Conservation (phyloP, 2,329 filamentous ascomycete genomes). For the Pseudogymnoascus sp. region DNA sequence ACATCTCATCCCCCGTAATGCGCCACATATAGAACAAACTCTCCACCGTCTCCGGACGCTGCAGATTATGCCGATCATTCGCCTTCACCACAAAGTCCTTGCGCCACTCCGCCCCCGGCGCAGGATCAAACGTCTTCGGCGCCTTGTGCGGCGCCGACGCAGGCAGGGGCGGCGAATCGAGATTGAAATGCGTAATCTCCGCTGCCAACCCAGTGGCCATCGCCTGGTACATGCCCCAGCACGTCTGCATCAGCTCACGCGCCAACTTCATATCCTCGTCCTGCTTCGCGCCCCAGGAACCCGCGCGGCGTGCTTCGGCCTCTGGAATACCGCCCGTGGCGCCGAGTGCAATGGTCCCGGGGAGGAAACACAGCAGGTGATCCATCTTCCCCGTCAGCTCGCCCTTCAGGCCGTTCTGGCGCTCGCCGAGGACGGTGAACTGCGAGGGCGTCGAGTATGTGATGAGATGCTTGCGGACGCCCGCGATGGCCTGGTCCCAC, state of each 20-base stretch:
- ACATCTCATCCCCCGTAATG: slow-evolving; percentile 82
- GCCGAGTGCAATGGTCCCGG: slow-evolving; percentile 85
- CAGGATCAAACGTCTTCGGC: slow-evolving; percentile 44
- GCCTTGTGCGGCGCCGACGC: slow-evolving; percentile 47
- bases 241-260: slow-evolving; percentile 88
- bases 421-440: slow-evolving; percentile 85
- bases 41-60: slow-evolving; percentile 94
- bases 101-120: slow-evolving; percentile 58
- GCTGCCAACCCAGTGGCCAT: slow-evolving; percentile 87
- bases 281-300: slow-evolving; percentile 68
- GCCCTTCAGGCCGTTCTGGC: slow-evolving; percentile 63
- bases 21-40: slow-evolving; percentile 98
- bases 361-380: slow-evolving; percentile 95
- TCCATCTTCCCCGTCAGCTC: slow-evolving; percentile 86
- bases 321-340: slow-evolving; percentile 74
- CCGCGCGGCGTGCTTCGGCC: slow-evolving; percentile 62
- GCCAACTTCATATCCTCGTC: slow-evolving; percentile 85
- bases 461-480: slow-evolving; percentile 85
- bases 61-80: slow-evolving; percentile 87
- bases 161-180: slow-evolving; percentile 60
- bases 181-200: slow-evolving; percentile 87
- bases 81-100: slow-evolving; percentile 71
- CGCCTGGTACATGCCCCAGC: slow-evolving; percentile 93
- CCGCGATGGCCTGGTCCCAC: slow-evolving; percentile 81
- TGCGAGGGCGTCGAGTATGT: slow-evolving; percentile 76